Base-by-base conservation (phyloP, 2,329 filamentous ascomycete species). In the Diaporthe eres region DNA sequence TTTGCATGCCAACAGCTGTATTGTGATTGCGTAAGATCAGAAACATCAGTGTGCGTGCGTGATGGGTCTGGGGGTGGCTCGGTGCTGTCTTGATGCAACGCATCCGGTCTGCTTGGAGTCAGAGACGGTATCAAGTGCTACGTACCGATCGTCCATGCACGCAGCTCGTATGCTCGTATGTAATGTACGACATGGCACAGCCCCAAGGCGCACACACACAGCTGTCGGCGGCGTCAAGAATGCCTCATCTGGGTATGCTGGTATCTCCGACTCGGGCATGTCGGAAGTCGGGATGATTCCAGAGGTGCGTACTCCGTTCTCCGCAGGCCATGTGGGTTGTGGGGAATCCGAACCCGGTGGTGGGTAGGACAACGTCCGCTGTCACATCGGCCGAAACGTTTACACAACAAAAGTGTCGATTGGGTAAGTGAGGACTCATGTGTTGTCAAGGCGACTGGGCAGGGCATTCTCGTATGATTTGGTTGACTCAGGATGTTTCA, bases 271-370 rank as follows among this genome's bases (percentile, higher is more conserved):
- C 8, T 44, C 17, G 60, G 42, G n/a, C 42, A 49, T 15, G 60
- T 65, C 65, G 65, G 47, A 42, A 68, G 65, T 68, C 65, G 65
- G 65, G 65, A 68, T 53, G 63, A 53, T 68, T 68, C 44, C 63
- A 51, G 19, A 17, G 44, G 47, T 44, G 44, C 47, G 22, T 34
- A 37, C 39, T 49, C 44, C 63, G 65, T 58, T 2, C 44, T 51
- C 65, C 47, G 65, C 47, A 68, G 47, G 65, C 65, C 63, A 68
- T 53, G 63, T 67, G 63, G 31, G 65, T 19, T 51, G 63, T 53
- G 65, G 65, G 13, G 37, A 39, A 39, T 39, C 37, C 37, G 47
- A 39, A 25, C 1, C 8, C 4, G 60, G 15, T 42, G 63, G 25
- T 65, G 60, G 60, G 39, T 47, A 13, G 60, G 22, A 63, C 13